These are phyloP conservation scores for Penicillium concentricum DNA, from an alignment of 2,329 filamentous ascomycete species.

Conservation along the genomic window DNA sequence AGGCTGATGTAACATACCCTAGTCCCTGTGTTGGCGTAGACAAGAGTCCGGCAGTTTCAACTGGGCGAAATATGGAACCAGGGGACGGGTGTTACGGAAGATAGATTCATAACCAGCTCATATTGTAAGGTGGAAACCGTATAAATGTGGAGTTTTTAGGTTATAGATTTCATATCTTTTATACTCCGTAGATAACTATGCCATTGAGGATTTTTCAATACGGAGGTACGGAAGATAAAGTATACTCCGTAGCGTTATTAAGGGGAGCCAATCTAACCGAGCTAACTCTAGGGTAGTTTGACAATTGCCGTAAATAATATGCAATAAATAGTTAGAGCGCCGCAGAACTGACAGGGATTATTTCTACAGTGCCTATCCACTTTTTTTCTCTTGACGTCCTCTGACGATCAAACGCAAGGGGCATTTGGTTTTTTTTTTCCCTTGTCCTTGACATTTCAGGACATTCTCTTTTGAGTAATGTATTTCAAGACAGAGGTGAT, in stretches of 20 bases:
- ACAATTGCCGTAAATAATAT: background rate
- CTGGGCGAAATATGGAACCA: background rate
- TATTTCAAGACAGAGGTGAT: slow-evolving; percentile 2
- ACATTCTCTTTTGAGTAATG: background rate
- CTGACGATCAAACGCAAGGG: background rate
- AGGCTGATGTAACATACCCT: background rate
- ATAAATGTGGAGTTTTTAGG: background rate
- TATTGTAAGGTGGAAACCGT: background rate
- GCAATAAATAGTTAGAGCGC: background rate
- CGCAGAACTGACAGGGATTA: background rate
- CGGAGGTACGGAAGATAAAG: background rate
- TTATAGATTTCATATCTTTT: background rate
- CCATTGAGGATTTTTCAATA: background rate
- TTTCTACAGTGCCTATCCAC: background rate
- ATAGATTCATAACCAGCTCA: background rate
- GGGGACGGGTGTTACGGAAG: background rate
- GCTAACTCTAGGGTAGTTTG: background rate
- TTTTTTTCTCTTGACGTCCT: background rate
- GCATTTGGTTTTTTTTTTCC: background rate
- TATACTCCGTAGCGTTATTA: background rate
- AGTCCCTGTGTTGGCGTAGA: background rate
- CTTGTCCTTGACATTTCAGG: background rate
- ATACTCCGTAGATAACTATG: background rate
- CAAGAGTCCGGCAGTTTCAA: background rate
- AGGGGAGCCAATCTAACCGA: background rate